These are phyloP conservation scores for Penicillium sp. DNA, from an alignment of 2,329 filamentous ascomycete species.

Conservation along the genomic window DNA sequence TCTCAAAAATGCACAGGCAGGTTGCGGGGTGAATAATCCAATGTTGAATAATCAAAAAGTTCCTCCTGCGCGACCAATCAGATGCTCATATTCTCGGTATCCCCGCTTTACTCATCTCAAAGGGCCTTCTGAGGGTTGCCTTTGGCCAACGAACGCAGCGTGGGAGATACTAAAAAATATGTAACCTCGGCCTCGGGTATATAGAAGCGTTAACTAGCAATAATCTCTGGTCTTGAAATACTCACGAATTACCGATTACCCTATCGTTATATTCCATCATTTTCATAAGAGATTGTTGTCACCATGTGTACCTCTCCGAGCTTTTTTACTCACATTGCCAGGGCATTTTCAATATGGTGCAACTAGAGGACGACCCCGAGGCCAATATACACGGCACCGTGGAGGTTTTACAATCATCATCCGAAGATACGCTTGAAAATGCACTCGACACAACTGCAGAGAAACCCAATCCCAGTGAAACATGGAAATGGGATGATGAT, in stretches of 20 bases:
- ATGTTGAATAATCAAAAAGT: conserved; percentile 8
- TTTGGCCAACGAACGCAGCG: not conserved
- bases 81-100: not conserved
- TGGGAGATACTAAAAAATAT: not conserved
- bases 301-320: not conserved
- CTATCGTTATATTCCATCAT: too few species aligned
- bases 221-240: too few species aligned
- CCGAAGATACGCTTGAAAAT: not conserved
- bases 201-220: not conserved
- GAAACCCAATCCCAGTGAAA: not conserved
- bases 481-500: conserved; percentile 3
- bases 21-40: conserved; percentile 2
- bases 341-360: not conserved
- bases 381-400: too few species aligned
- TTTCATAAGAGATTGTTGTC: not conserved
- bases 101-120: not conserved
- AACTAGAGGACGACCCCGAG: not conserved
- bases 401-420: not conserved
- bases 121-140: not conserved
- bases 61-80: not conserved
- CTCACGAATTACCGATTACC: not conserved
- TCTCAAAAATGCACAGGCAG: not conserved
- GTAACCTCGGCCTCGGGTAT: not conserved
- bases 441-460: not conserved
- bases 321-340: not conserved